A percentile compares a stretch with the other conserved stretches of the same genome.
These are phyloP conservation scores for Saxophila tyrrhenica DNA, from an alignment of 495 filamentous ascomycete genomes.

Conservation along the genomic window DNA sequence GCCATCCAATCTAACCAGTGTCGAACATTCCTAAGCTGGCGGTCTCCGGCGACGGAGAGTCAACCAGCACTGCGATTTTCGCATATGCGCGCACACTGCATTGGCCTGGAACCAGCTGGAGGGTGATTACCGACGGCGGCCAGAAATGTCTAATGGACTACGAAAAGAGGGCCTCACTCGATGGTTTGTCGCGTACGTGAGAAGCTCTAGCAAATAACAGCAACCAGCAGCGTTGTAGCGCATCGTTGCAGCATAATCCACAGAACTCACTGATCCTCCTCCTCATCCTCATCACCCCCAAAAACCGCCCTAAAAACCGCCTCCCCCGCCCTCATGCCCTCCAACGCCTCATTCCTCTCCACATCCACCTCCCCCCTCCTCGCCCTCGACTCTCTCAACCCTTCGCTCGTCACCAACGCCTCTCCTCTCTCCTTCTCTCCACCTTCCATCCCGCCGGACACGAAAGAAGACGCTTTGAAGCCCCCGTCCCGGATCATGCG, in stretches of 20 bases:
- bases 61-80: too few relatives aligned
- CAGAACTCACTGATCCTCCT: constrained; percentile 23
- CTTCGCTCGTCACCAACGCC: neutral
- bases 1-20: too few relatives aligned
- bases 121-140: too few relatives aligned
- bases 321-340: constrained; percentile 68
- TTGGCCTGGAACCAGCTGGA: too few relatives aligned
- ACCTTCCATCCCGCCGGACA: constrained; percentile 9
- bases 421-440: constrained; percentile 5
- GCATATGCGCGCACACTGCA: too few relatives aligned
- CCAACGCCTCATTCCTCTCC: constrained; percentile 76
- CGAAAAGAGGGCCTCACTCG: too few relatives aligned
- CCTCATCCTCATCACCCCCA: constrained; percentile 73
- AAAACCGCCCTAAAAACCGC: constrained; percentile 93
- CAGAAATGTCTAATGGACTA: too few relatives aligned
- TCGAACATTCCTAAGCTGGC: neutral
- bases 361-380: constrained; percentile 48
- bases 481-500: constrained; percentile 41
- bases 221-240: too few relatives aligned
- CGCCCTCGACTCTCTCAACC: neutral
- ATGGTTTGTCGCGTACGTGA: too few relatives aligned
- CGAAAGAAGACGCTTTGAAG: constrained; percentile 6
- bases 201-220: too few relatives aligned
- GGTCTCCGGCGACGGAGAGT: too few relatives aligned
- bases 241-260: too few relatives aligned